A percentile compares a stretch with the other conserved stretches of the same genome.
phyloP scores from a whole-genome alignment of 176 grass and related monocot genomes.

The Lolium multiflorum region DNA sequence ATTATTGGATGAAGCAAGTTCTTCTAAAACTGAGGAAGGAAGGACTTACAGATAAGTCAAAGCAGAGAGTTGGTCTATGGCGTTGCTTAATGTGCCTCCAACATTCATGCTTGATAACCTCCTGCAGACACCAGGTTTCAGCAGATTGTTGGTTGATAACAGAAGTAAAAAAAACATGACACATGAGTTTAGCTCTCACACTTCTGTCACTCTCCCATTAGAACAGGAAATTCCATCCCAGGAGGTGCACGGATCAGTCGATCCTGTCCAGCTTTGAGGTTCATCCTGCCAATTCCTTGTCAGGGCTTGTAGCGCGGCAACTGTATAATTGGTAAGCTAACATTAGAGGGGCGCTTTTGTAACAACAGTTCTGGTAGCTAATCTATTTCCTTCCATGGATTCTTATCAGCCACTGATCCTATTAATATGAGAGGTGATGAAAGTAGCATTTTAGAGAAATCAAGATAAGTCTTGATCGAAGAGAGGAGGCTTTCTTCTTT shows the following conservation, averaged over 20 bases:
- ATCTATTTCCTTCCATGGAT: slow-evolving; percentile 8
- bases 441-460: slow-evolving; percentile 9
- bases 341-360: slow-evolving; percentile 38
- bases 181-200: slow-evolving; percentile 54
- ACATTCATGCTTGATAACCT: slow-evolving; percentile 67
- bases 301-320: slow-evolving; percentile 62
- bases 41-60: slow-evolving; percentile 78
- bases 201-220: slow-evolving; percentile 63
- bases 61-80: slow-evolving; percentile 64
- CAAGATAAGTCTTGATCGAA: slow-evolving; percentile 9
- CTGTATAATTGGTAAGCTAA: slow-evolving; percentile 52
- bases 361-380: slow-evolving; percentile 14
- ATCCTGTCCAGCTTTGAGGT: slow-evolving; percentile 74
- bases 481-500: slow-evolving; percentile 29
- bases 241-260: slow-evolving; percentile 66
- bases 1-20: slow-evolving; percentile 18
- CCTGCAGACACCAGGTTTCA: slow-evolving; percentile 56
- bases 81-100: slow-evolving; percentile 60
- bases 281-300: slow-evolving; percentile 63
- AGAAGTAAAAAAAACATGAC: slow-evolving; percentile 24
- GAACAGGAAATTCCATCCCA: slow-evolving; percentile 89
- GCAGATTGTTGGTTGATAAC: slow-evolving; percentile 18
- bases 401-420: slow-evolving; percentile 6
- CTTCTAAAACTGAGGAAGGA: slow-evolving; percentile 22
- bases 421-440: slow-evolving; percentile 6